These are phyloP conservation scores for Lactifluus rugatus DNA, from an alignment of 768 basidiomycete genomes.

Conservation along the genomic window DNA sequence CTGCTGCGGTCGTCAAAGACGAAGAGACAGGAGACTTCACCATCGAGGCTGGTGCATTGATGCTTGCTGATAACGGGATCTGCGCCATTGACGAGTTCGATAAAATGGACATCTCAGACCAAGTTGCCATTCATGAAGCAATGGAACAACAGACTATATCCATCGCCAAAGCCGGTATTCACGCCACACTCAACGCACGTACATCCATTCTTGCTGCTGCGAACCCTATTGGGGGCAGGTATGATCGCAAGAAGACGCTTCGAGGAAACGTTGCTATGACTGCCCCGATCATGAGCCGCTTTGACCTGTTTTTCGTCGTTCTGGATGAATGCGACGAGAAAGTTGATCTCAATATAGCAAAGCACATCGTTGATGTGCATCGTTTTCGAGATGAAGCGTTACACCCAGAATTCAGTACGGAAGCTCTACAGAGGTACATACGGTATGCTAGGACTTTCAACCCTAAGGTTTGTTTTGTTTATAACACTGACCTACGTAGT, in stretches of 20 bases:
- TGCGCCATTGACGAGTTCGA: constrained; percentile 99
- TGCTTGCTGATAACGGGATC: constrained; percentile 99
- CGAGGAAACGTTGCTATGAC: constrained; percentile 95
- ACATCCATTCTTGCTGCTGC: constrained; percentile 97
- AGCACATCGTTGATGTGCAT: constrained; percentile 97
- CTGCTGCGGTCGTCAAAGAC: constrained; percentile 95
- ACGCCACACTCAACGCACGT: constrained; percentile 94
- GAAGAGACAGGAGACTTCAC: constrained; percentile 99
- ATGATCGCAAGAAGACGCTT: constrained; percentile 88
- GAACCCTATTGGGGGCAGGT: constrained; percentile 94
- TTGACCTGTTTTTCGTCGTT: constrained; percentile 96
- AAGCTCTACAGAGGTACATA: constrained; percentile 93
- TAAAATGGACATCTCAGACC: constrained; percentile 99
- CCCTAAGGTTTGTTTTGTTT: constrained; percentile 59
- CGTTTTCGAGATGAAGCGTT: constrained; percentile 92
- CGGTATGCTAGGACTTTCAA: constrained; percentile 95
- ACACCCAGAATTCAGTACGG: constrained; percentile 93
- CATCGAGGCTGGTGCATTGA: constrained; percentile 96
- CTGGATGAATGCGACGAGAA: constrained; percentile 94
- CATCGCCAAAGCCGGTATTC: constrained; percentile 98
- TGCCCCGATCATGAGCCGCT: constrained; percentile 98
- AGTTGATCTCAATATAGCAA: constrained; percentile 87
- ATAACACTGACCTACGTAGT: neutral
- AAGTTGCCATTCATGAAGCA: constrained; percentile 98
- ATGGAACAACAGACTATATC: constrained; percentile 99